Evolutionary conservation across 345 rosid species (phyloP), one percentile per base, ranked within the genome.

Genomic region (Melaleuca alternifolia): DNA sequence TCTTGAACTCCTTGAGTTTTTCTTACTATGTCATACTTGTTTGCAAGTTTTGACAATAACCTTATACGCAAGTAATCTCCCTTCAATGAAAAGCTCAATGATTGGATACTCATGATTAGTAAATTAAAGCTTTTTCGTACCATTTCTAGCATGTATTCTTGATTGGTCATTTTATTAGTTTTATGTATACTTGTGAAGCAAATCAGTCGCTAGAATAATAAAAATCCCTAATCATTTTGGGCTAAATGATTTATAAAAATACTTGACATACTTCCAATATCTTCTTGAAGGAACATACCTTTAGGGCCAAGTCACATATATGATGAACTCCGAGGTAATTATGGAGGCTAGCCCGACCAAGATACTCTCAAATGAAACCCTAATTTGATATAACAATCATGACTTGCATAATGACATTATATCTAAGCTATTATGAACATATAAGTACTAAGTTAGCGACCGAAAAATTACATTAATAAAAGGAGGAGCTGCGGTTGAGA

Each of bases 401-500:
- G 75, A 18, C 30, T 62, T 28, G 20, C 48, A 71, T 5, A n/a
- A 26, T 53, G 11, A 3, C 23, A 44, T 14, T 5, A 10, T 28
- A 61, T n/a, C 50, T 5, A 50, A 11, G 33, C 54, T 11, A 46
- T 30, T 3, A 15, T 50, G 12, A 71, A 61, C 14, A 24, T 57
- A 5, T 41, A 44, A 56, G 51, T 15, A 48, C 62, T 20, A 57
- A 7, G 85, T 21, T 15, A 41, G 54, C 21, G 56, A 71, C 13
- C 48, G 23, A 20, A 50, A 61, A 50, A 85, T 85, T 51, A 65
- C 51, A 44, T 12, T 46, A 23, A 26, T 9, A 5, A 46, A 51
- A 85, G 37, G 46, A 15, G 88, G 71, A 89, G 88, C 23, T 84
- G 84, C 24, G 50, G 89, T 88, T 87, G 79, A 86, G 92, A 85